Conservation (phyloP, 495 filamentous ascomycete species). For the Podospora appendiculata region DNA sequence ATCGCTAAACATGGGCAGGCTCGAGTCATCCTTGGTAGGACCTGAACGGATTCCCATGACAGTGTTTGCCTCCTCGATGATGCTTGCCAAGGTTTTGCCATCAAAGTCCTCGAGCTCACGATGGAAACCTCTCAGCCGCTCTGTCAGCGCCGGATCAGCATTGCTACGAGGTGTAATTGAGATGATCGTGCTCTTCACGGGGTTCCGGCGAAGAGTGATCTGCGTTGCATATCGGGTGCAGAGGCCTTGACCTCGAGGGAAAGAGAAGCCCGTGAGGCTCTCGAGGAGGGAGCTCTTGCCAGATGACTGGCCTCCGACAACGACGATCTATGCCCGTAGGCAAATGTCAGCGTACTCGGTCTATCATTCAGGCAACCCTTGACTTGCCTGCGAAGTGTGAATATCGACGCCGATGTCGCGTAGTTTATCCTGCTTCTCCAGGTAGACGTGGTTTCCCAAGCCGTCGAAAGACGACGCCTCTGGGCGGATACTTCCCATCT, state of each 20-base stretch:
- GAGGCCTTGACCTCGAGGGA: conserved; percentile 43
- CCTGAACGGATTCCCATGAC: conserved; percentile 34
- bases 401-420: conserved; percentile 16
- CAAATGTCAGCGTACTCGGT: too few species aligned
- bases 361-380: not conserved
- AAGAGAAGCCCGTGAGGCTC: conserved; percentile 42
- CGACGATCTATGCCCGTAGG: conserved; percentile 20
- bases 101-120: conserved; percentile 12
- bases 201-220: conserved; percentile 44
- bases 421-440: conserved; percentile 12
- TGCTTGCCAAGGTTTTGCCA: conserved; percentile 12
- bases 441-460: conserved; percentile 4
- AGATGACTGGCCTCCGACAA: conserved; percentile 43
- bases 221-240: conserved; percentile 54
- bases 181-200: conserved; percentile 23
- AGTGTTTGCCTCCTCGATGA: conserved; percentile 32
- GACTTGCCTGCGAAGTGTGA: conserved; percentile 9
- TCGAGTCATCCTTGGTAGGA: conserved; percentile 10
- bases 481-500: not conserved
- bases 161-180: conserved; percentile 37
- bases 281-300: conserved; percentile 49
- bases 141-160: not conserved
- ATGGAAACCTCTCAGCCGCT: conserved; percentile 9
- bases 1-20: conserved; percentile 39
- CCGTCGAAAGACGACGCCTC: not conserved